Evolutionary conservation across 73 alveolate species (phyloP).

Genomic region (Paramecium bursaria): DNA sequence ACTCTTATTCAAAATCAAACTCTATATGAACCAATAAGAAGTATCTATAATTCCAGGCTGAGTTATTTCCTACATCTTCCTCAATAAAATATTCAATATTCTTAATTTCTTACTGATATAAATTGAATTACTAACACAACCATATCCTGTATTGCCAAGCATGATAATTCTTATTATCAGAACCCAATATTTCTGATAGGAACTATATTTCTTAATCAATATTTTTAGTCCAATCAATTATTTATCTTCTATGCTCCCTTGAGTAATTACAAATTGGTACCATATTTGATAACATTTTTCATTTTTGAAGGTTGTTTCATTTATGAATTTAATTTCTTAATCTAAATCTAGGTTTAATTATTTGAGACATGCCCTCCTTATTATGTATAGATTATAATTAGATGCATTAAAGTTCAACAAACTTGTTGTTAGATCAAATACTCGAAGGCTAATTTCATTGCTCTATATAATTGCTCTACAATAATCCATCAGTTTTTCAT

Average conservation of each 20-base stretch:
- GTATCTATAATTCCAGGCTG: constrained; percentile 94
- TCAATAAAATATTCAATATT: constrained; percentile 74
- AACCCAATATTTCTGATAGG: constrained; percentile 63
- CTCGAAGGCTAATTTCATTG: constrained; percentile 80
- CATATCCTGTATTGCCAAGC: constrained; percentile 95
- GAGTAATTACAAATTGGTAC: constrained; percentile 51
- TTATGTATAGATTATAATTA: constrained; percentile 86
- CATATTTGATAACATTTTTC: constrained; percentile 58
- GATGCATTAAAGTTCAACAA: constrained; percentile 75
- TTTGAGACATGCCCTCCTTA: constrained; percentile 87
- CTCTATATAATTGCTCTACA: constrained; percentile 76
- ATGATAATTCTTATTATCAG: constrained; percentile 89
- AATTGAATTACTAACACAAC: constrained; percentile 87
- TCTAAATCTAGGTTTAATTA: constrained; percentile 72
- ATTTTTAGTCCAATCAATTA: constrained; percentile 73
- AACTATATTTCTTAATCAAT: constrained; percentile 75
- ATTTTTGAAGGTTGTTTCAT: constrained; percentile 53
- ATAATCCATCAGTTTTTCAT: constrained; percentile 67
- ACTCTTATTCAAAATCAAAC: constrained; percentile 72
- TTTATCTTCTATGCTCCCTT: constrained; percentile 80
- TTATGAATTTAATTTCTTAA: constrained; percentile 80
- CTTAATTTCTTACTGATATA: constrained; percentile 78
- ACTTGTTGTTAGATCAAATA: constrained; percentile 79
- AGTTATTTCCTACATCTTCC: constrained; percentile 87
- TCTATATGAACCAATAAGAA: constrained; percentile 71